Evolutionary conservation across 148 eudicot genomes (phyloP), one percentile per base, ranked within the genome.

Genomic region (Rheum nobile): DNA sequence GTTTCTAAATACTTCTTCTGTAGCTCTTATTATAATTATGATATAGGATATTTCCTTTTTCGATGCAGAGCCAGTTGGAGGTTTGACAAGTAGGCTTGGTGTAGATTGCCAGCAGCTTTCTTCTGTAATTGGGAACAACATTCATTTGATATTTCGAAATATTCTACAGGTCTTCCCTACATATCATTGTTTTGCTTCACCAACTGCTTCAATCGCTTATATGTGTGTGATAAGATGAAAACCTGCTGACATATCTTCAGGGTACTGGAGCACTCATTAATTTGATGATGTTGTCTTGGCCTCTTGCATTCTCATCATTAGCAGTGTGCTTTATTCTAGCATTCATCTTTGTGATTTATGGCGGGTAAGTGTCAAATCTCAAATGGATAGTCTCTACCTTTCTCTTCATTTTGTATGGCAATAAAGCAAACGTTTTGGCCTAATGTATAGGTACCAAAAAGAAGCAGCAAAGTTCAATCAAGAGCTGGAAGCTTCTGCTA

Each of bases 11-110:
- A 29, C 37, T 34, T 13, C 31, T 31, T 48, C 39, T 44, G 17
- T 75, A 28, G 71, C 28, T 12, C 80, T 26, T 59, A 28, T 28
- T 29, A 22, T 59, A 74, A 44, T 68, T 77, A 79, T 75, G 48
- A 67, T 79, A 76, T 78, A 86, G 89, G 87, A 86, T 73, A 54
- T 84, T 72, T 78, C 85, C 38, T 86, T 84, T 75, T 86, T 84
- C 75, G 89, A 86, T 73, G 82, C 47, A 77, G 87, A 84, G 80
- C 42, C 87, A 63, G 87, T 84, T 72, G 89, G 89, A 59, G 55
- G 77, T 82, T 78, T 86, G 82, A 86, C 86, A 19, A 86, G 87
- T 77, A 86, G 85, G 80, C 85, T 86, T 39, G 85, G 86, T 72
- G 79, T 80, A 78, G 89, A 86, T 73, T 84, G 89, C 68, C 89